A percentile compares a stretch with the other conserved stretches of the same genome.
phyloP scores from a whole-genome alignment of 2,329 filamentous ascomycete species.

The Stylonectria norvegica region DNA sequence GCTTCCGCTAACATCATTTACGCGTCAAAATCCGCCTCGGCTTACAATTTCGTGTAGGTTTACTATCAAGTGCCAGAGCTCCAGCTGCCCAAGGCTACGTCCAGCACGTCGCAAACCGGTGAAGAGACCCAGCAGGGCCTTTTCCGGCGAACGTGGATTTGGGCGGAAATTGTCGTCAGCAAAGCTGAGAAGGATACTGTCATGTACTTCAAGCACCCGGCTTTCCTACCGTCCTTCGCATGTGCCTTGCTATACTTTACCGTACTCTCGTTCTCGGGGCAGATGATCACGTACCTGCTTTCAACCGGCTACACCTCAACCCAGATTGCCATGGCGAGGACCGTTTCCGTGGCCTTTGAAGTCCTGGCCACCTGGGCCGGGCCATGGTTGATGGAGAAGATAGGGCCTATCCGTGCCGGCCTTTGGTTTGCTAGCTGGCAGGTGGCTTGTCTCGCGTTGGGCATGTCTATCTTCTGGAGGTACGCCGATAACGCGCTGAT shows the following conservation, averaged over 20 bases:
- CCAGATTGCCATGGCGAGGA: conserved; percentile 53
- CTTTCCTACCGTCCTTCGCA: conserved; percentile 59
- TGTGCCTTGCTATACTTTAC: conserved; percentile 60
- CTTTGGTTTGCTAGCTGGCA: conserved; percentile 72
- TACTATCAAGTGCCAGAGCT: conserved; percentile 26
- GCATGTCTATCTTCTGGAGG: conserved; percentile 40
- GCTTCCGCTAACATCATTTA: neutral
- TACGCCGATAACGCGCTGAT: conserved; percentile 27
- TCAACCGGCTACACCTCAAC: conserved; percentile 48
- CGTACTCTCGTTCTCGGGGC: conserved; percentile 55
- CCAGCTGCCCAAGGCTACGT: conserved; percentile 19
- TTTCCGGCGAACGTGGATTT: neutral
- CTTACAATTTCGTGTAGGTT: conserved; percentile 20
- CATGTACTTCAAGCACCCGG: conserved; percentile 52
- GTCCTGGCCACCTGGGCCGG: conserved; percentile 59
- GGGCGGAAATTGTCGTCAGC: conserved; percentile 5
- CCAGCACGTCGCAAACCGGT: conserved; percentile 2
- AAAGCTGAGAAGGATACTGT: conserved; percentile 16
- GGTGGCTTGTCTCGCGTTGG: conserved; percentile 50
- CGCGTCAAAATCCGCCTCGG: too few species aligned
- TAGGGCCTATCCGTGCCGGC: conserved; percentile 61
- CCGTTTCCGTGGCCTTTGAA: conserved; percentile 52
- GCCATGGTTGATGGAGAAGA: conserved; percentile 50
- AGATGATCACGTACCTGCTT: conserved; percentile 63
- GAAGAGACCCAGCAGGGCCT: conserved; percentile 1